Conservation (phyloP, 1,139 yeast species). For the Yamadazyma membranifaciens region DNA sequence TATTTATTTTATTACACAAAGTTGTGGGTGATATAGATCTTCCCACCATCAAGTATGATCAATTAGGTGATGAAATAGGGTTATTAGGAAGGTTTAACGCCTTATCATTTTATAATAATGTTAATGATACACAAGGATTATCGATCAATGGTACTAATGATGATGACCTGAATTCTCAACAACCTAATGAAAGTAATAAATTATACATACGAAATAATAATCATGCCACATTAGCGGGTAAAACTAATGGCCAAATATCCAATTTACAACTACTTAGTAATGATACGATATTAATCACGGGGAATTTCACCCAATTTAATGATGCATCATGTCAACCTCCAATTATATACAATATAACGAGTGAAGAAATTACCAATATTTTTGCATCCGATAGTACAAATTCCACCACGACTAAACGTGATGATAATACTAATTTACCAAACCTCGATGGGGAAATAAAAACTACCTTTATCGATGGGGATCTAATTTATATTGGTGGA, state of each 20-base stretch:
- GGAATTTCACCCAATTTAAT: slow-evolving; percentile 37
- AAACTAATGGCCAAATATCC: slow-evolving; percentile 33
- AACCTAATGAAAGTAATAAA: slow-evolving; percentile 14
- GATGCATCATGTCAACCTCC: slow-evolving; percentile 46
- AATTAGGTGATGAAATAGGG: slow-evolving; percentile 47
- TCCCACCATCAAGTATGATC: slow-evolving; percentile 4
- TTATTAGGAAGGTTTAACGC: slow-evolving; percentile 67
- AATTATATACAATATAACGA: slow-evolving; percentile 51
- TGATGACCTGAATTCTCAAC: background rate
- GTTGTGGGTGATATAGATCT: slow-evolving; percentile 1
- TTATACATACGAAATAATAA: slow-evolving; percentile 32
- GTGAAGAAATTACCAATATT: slow-evolving; percentile 41
- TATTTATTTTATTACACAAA: background rate
- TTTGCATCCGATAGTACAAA: slow-evolving; percentile 16
- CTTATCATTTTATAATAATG: slow-evolving; percentile 54
- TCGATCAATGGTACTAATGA: background rate
- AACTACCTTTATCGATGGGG: slow-evolving; percentile 46
- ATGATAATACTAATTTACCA: slow-evolving; percentile 15
- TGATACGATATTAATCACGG: slow-evolving; percentile 43
- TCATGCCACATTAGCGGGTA: slow-evolving; percentile 27
- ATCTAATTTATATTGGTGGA: slow-evolving; percentile 78
- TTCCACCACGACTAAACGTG: slow-evolving; percentile 20
- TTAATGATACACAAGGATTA: slow-evolving; percentile 40
- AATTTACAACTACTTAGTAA: slow-evolving; percentile 26
- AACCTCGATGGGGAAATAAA: slow-evolving; percentile 48